phyloP scores from a whole-genome alignment of 1,139 yeast species.

The Diutina neorugosa region DNA sequence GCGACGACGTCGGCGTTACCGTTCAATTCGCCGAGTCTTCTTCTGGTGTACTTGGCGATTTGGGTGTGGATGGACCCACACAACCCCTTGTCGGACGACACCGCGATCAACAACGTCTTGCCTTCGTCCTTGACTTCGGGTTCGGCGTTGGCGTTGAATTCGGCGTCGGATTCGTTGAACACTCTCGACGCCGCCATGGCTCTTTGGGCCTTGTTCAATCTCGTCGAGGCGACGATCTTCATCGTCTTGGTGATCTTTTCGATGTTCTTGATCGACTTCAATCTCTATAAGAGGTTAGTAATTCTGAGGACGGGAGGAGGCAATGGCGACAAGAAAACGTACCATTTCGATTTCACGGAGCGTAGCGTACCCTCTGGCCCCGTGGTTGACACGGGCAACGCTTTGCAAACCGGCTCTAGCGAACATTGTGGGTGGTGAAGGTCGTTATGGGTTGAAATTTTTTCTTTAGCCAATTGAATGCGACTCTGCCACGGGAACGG shows the following conservation, averaged over 20 bases:
- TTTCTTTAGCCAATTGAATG: conserved; percentile 2
- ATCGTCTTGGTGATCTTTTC: conserved; percentile 98
- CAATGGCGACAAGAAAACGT: conserved; percentile 38
- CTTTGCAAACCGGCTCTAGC: conserved; percentile 4
- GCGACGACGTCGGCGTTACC: conserved; percentile 75
- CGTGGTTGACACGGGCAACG: conserved; percentile 3
- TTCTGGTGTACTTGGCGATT: conserved; percentile 79
- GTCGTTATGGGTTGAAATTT: conserved; percentile 2
- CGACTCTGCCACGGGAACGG: background rate
- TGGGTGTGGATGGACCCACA: conserved; percentile 98
- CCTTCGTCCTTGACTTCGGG: conserved; percentile 29
- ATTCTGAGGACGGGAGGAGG: background rate
- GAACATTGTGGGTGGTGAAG: background rate
- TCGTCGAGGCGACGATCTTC: conserved; percentile 98
- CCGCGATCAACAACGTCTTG: conserved; percentile 68
- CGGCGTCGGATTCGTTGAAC: conserved; percentile 70
- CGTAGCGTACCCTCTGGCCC: conserved; percentile 85
- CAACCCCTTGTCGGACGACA: conserved; percentile 94
- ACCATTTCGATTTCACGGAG: conserved; percentile 90
- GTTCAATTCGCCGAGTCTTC: conserved; percentile 40
- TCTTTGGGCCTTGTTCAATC: conserved; percentile 90
- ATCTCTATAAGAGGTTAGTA: conserved; percentile 2
- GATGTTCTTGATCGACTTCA: conserved; percentile 91
- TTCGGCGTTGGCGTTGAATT: conserved; percentile 77
- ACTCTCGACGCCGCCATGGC: conserved; percentile 87